Base-by-base conservation (phyloP, 108 stramenopile genomes). In the Skeletonema tropicum region DNA sequence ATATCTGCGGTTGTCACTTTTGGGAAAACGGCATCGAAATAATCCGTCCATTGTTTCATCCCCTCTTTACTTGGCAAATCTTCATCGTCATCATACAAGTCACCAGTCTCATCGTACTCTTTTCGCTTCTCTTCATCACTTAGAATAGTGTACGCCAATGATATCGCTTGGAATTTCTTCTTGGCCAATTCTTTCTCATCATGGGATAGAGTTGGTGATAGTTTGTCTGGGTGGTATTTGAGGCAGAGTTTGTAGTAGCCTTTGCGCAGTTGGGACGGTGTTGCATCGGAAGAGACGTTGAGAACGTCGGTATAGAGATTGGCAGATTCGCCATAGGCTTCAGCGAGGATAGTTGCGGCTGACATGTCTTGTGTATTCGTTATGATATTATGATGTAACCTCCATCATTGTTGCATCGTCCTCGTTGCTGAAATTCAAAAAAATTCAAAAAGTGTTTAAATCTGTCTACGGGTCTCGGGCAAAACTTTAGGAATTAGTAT, bases 201-300 rank as follows among this genome's bases (percentile, higher is more conserved):
- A 7, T 57, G 29, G 31, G 81, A 17, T 14, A 67, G 35, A n/a
- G 60, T 61, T 11, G 57, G 15, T 6, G 75, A 13, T 1, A 83
- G 19, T 70, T 92, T 92, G 77, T 95, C 94, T 49, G 94, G 94
- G 78, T 95, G 94, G 52, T 81, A 90, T 10, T 72, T 10, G 26
- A 87, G 76, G 12, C 88, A 87, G 63, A 81, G 79, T 38, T 89
- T 88, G 79, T 91, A 92, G 73, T 92, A 95, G 11, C 86, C 94
- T 69, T 89, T 92, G 39, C 94, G 91, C 5, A 95, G 68, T 69
- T 91, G 75, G 29, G 91, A 86, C 3, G 72, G 60, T 19, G 72
- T 67, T 29, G 85, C 85, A 42, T 85, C 85, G 3, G 46, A 41
- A 39, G 76, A 39, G 3, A 87, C 86, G 30, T 83, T 42, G 49